Evolutionary conservation across 768 basidiomycete genomes (phyloP), one percentile per base, ranked within the genome.

Genomic region (Lyophyllum decastes): DNA sequence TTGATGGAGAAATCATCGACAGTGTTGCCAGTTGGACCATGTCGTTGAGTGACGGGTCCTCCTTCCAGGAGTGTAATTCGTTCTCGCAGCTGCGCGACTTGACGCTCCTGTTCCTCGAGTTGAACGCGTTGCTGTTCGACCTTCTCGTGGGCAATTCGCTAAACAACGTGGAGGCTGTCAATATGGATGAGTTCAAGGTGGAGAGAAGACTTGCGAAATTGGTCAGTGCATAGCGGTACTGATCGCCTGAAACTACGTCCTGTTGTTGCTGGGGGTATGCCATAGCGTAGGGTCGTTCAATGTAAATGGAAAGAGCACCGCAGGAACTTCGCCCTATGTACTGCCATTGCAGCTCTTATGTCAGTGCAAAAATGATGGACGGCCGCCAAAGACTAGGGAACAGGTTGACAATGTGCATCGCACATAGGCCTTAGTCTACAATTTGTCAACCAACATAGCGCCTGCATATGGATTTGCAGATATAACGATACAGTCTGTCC

Each of bases 1-100:
- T 86, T 89, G 76, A 95, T 93, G 4, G 92, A 92, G 71, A 93
- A 94, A 69, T 95, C 92, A 66, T 93, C 92, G 46, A 93, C 80
- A 0, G 89, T 87, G 65, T 81, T 85, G 24, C 84, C 83, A 58
- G 83, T 81, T 45, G 78, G 80, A 57, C 70, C 75, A 30, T 68
- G 70, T 47, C 73, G 66, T 52, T 72, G 74, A 40, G 73, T 63
- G 26, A 79, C 77, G 33, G 78, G 68, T 14, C 82, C 78, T 12
- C 92, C 93, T 71, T 95, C 92, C 48, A 94, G 78, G 7, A 86
- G 70, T 8, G 84, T 79, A 62, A 95, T 92, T 35, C 90, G 84
- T 1, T 80, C 80, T 44, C 88, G 79, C 25, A 94, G 79, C 40
- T 79, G 75, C 1, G 90, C 93, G 45, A 94, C 87, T 69, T 93